phyloP scores from a whole-genome alignment of 805 yeast genomes.

The Saturnispora silvae region DNA sequence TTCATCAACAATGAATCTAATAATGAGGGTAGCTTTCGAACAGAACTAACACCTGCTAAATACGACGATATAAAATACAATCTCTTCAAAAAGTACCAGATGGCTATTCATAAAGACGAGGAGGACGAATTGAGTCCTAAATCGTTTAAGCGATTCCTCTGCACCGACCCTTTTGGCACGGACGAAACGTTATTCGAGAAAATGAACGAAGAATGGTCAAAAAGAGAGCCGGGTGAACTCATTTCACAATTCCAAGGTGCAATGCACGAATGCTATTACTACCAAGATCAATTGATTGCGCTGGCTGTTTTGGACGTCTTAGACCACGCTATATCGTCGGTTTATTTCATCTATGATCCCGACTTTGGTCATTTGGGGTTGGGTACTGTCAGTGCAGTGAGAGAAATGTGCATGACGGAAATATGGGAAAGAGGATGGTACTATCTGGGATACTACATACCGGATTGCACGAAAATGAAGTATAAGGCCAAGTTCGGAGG shows the following conservation, averaged over 20 bases:
- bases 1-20: not conserved
- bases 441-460: conserved; percentile 72
- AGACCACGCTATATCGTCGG: conserved; percentile 69
- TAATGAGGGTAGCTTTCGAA: conserved; percentile 2
- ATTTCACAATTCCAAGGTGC: conserved; percentile 38
- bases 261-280: conserved; percentile 68
- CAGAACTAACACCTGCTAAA: conserved; percentile 36
- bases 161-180: conserved; percentile 50
- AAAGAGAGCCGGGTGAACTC: conserved; percentile 9
- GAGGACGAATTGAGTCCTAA: conserved; percentile 33
- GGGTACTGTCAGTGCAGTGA: conserved; percentile 68
- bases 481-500: conserved; percentile 78
- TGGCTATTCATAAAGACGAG: conserved; percentile 54
- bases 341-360: conserved; percentile 85
- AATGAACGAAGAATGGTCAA: conserved; percentile 31
- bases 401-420: conserved; percentile 51
- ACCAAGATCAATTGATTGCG: conserved; percentile 52
- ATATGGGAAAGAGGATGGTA: conserved; percentile 44
- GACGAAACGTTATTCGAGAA: conserved; percentile 29
- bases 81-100: conserved; percentile 60
- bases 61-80: conserved; percentile 50
- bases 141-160: conserved; percentile 56
- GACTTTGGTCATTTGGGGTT: conserved; percentile 57
- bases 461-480: conserved; percentile 71
- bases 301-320: conserved; percentile 68